A percentile compares a stretch with the other conserved stretches of the same genome.
phyloP scores from a whole-genome alignment of 108 stramenopile species.

The Mayamaea pseudoterrestris region DNA sequence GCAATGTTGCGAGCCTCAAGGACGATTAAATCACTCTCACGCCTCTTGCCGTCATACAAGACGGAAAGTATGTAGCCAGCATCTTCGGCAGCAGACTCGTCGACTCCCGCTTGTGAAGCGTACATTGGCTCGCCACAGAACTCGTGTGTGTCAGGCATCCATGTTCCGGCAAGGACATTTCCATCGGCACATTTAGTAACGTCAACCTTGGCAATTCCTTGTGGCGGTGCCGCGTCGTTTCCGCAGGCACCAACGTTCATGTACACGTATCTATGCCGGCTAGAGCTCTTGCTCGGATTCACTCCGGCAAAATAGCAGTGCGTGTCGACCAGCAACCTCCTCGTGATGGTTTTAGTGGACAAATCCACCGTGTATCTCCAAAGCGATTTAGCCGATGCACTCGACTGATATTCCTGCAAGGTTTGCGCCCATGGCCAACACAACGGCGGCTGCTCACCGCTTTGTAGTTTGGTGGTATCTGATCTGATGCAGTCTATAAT shows the following conservation, averaged over 20 bases:
- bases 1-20: constrained; percentile 41
- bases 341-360: constrained; percentile 30
- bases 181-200: constrained; percentile 25
- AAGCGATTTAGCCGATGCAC: constrained; percentile 41
- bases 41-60: constrained; percentile 33
- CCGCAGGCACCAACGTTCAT: constrained; percentile 53
- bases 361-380: constrained; percentile 58
- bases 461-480: constrained; percentile 11
- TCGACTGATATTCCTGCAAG: constrained; percentile 28
- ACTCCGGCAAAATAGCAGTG: constrained; percentile 73
- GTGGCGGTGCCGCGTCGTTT: constrained; percentile 51
- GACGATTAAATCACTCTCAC: constrained; percentile 52
- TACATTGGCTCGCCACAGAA: constrained; percentile 86
- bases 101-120: constrained; percentile 31
- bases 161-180: constrained; percentile 35
- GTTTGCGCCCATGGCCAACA: constrained; percentile 64
- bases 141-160: constrained; percentile 60
- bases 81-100: constrained; percentile 29
- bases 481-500: constrained; percentile 71
- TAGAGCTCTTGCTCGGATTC: constrained; percentile 42
- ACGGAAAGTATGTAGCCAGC: constrained; percentile 64
- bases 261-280: constrained; percentile 46
- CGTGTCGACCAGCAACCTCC: constrained; percentile 31
- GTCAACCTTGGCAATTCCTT: constrained; percentile 66
- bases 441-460: constrained; percentile 4